Percentiles rank a stretch among this genome's conserved stretches.
phyloP scores from a whole-genome alignment of 164 flowering plant species.

The Piper longum region DNA sequence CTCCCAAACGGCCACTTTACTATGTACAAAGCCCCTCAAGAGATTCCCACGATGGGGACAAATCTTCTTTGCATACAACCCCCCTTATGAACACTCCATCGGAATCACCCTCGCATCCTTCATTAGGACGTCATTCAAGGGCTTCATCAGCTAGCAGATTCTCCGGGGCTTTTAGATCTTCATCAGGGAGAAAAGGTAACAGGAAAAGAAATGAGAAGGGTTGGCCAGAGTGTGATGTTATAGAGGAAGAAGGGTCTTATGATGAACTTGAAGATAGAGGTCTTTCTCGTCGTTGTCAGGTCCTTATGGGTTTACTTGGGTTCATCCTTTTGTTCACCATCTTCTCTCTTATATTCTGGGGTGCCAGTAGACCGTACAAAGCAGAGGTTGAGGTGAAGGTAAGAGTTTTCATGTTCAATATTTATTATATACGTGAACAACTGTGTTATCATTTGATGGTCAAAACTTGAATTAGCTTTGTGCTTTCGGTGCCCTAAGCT shows the following conservation, averaged over 20 bases:
- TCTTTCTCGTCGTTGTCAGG: constrained; percentile 24
- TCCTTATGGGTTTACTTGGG: constrained; percentile 19
- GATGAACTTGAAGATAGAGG: constrained; percentile 45
- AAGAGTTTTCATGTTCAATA: not conserved
- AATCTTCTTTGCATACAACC: constrained; percentile 81
- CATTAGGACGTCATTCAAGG: constrained; percentile 77
- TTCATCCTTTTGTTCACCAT: constrained; percentile 28
- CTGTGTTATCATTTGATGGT: too few relatives aligned
- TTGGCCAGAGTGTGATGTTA: constrained; percentile 92
- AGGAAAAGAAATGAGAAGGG: constrained; percentile 82
- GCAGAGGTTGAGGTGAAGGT: constrained; percentile 39
- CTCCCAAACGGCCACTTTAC: constrained; percentile 72
- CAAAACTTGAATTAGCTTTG: too few relatives aligned
- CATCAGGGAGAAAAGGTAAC: constrained; percentile 57
- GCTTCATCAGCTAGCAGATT: constrained; percentile 85
- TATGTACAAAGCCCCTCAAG: constrained; percentile 94
- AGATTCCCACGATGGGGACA: constrained; percentile 92
- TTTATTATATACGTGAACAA: not conserved
- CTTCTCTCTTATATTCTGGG: constrained; percentile 58
- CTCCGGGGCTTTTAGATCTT: constrained; percentile 79
- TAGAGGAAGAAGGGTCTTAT: constrained; percentile 69
- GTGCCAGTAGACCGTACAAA: constrained; percentile 48
- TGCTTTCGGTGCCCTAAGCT: too few relatives aligned
- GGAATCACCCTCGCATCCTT: constrained; percentile 97
- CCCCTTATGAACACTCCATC: constrained; percentile 67